Evolutionary conservation across 2,329 filamentous ascomycete species (phyloP).

Genomic region (Trichoderma guizhouense): DNA sequence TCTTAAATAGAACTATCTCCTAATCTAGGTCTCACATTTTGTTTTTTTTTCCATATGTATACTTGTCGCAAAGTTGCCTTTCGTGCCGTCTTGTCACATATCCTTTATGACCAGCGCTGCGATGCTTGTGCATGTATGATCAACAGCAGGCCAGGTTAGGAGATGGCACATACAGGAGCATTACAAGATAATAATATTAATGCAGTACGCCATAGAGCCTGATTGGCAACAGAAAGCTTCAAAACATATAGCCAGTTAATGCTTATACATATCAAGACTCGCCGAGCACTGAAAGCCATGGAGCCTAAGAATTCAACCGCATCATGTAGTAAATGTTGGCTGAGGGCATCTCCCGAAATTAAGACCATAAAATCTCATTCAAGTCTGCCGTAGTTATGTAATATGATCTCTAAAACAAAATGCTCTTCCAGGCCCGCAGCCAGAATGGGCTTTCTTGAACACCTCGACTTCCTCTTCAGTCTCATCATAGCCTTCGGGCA

Average conservation of each 20-base stretch:
- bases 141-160: background rate
- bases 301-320: background rate
- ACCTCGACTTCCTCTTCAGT: background rate
- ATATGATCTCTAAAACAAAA: background rate
- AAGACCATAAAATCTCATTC: background rate
- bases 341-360: background rate
- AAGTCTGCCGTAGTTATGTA: background rate
- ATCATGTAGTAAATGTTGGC: background rate
- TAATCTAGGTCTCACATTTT: background rate
- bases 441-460: background rate
- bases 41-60: fast-evolving
- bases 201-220: background rate
- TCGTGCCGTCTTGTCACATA: too few relatives aligned
- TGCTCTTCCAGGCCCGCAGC: background rate
- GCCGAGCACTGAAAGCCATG: background rate
- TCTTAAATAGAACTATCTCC: background rate
- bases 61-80: background rate
- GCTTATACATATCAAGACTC: background rate
- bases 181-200: background rate
- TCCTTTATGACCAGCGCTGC: background rate
- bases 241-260: background rate
- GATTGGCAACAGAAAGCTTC: background rate
- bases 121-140: background rate
- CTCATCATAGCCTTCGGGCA: background rate
- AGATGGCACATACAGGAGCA: background rate